Evolutionary conservation across 1,284 basidiomycete genomes (phyloP).

Genomic region (Puccinia coronata): DNA sequence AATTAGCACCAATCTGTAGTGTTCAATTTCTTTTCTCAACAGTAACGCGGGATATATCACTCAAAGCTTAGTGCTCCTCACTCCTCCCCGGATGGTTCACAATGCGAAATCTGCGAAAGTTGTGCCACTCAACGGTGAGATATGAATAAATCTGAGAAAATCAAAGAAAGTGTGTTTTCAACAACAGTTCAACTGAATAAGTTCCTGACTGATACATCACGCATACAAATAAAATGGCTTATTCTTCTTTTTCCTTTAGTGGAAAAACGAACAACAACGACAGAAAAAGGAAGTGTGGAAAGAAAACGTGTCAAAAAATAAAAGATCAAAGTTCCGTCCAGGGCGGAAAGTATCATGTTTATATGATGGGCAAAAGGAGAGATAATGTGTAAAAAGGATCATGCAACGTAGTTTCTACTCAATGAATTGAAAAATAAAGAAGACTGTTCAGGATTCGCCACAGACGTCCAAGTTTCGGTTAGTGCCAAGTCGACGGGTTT

Average conservation of each 20-base stretch:
- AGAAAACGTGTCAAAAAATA: background rate
- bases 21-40: too few relatives aligned
- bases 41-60: too few relatives aligned
- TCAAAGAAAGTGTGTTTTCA: background rate
- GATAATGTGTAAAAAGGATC: background rate
- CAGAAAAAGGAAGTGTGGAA: background rate
- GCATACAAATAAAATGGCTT: background rate
- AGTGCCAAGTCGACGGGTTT: slow-evolving; percentile 50
- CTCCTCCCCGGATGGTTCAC: too few relatives aligned
- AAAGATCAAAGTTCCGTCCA: background rate
- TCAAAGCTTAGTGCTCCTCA: too few relatives aligned
- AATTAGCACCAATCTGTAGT: too few relatives aligned
- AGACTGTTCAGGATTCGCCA: background rate
- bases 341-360: background rate
- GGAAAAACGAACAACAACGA: background rate
- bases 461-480: slow-evolving; percentile 49
- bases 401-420: background rate
- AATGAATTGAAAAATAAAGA: background rate
- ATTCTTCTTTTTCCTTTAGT: background rate
- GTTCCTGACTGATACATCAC: slow-evolving; percentile 24
- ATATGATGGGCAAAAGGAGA: too few relatives aligned
- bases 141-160: background rate
- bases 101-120: too few relatives aligned
- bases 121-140: too few relatives aligned
- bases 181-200: slow-evolving; percentile 13